phyloP scores from a whole-genome alignment of 345 rosid species.

The Carallia brachiata region DNA sequence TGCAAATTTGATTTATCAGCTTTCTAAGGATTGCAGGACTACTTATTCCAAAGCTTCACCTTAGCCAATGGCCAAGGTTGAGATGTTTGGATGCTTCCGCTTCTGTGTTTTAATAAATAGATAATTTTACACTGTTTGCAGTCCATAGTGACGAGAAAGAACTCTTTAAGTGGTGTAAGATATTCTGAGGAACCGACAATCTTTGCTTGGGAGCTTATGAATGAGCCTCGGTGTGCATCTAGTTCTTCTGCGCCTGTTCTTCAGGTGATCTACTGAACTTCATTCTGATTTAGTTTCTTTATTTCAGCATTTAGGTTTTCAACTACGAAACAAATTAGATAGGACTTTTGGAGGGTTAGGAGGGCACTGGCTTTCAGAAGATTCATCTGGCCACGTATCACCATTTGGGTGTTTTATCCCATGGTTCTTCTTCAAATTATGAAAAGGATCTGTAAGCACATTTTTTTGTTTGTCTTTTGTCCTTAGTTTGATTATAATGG shows the following conservation, averaged over 20 bases:
- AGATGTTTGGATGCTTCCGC: not conserved
- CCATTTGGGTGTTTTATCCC: not conserved
- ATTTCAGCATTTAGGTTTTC: not conserved
- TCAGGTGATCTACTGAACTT: conserved; percentile 33
- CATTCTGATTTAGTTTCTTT: not conserved
- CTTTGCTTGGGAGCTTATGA: conserved; percentile 60
- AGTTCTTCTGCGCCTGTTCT: conserved; percentile 39
- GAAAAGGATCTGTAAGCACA: not conserved
- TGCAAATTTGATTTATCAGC: too few species aligned
- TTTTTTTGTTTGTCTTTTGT: not conserved
- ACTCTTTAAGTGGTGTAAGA: conserved; percentile 38
- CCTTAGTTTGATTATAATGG: not conserved
- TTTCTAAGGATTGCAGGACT: too few species aligned
- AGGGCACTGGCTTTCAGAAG: not conserved
- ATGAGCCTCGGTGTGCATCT: conserved; percentile 49
- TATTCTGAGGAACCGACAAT: conserved; percentile 49
- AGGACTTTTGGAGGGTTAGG: not conserved
- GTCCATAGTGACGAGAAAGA: conserved; percentile 45
- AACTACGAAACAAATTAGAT: not conserved
- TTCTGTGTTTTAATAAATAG: not conserved
- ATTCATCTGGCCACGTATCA: not conserved
- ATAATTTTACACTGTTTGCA: conserved; percentile 11
- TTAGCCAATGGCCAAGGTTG: not conserved
- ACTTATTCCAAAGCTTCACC: too few species aligned
- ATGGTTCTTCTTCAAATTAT: not conserved